phyloP scores from a whole-genome alignment of 2,329 filamentous ascomycete genomes.

The Colletotrichum coccodes region DNA sequence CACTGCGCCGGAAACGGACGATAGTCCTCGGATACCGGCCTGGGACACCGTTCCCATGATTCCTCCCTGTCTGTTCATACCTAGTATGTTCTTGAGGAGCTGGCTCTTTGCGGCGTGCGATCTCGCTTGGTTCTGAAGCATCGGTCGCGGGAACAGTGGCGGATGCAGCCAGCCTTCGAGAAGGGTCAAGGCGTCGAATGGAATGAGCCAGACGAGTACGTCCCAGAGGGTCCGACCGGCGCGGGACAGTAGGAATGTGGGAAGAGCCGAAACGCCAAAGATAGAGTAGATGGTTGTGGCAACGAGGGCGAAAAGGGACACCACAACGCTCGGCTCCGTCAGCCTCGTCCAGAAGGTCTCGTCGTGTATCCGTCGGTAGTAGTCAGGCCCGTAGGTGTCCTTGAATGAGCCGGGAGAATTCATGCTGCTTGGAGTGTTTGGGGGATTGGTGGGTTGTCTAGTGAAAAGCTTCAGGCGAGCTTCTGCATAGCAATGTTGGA shows the following conservation, averaged over 20 bases:
- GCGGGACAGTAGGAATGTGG: slow-evolving; percentile 40
- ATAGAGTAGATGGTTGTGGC: slow-evolving; percentile 46
- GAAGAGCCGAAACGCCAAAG: slow-evolving; percentile 44
- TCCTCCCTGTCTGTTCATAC: slow-evolving; percentile 62
- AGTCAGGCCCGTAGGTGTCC: slow-evolving; percentile 29
- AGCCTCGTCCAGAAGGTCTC: slow-evolving; percentile 42
- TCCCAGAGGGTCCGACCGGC: slow-evolving; percentile 67
- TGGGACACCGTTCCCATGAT: slow-evolving; percentile 68
- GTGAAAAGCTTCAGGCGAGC: slow-evolving; percentile 29
- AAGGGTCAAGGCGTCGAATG: slow-evolving; percentile 65
- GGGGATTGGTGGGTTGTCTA: neutral
- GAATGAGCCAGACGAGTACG: slow-evolving; percentile 64
- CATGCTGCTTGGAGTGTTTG: slow-evolving; percentile 25
- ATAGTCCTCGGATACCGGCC: slow-evolving; percentile 65
- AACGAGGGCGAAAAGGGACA: slow-evolving; percentile 45
- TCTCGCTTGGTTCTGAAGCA: slow-evolving; percentile 48
- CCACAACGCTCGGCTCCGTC: slow-evolving; percentile 46
- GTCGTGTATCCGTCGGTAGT: slow-evolving; percentile 22
- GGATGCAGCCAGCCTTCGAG: slow-evolving; percentile 65
- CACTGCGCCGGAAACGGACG: slow-evolving; percentile 59
- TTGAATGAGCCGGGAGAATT: slow-evolving; percentile 28
- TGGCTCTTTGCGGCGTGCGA: slow-evolving; percentile 71
- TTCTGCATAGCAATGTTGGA: slow-evolving; percentile 11
- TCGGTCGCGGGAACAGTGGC: slow-evolving; percentile 51
- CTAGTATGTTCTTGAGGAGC: slow-evolving; percentile 70